phyloP scores from a whole-genome alignment of 1,284 basidiomycete species.

The Gymnopus androsaceus region DNA sequence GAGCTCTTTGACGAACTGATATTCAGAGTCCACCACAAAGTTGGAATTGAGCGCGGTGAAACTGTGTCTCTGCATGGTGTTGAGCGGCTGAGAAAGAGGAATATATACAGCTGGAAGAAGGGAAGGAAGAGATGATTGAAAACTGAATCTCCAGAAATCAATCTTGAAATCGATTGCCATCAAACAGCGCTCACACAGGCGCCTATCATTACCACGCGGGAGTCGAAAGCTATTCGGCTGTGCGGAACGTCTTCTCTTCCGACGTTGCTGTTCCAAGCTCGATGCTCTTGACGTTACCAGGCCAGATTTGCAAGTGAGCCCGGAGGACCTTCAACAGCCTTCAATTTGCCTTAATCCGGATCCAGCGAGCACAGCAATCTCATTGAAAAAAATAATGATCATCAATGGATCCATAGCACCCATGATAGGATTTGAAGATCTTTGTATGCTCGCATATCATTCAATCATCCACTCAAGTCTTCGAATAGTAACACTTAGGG shows the following conservation, averaged over 20 bases:
- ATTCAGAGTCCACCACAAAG: slow-evolving; percentile 89
- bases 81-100: slow-evolving; percentile 24
- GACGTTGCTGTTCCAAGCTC: too few species aligned
- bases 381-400: too few species aligned
- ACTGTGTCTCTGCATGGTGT: slow-evolving; percentile 68
- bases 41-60: slow-evolving; percentile 82
- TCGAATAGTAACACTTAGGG: too few species aligned
- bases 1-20: slow-evolving; percentile 93
- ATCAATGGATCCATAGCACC: too few species aligned
- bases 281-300: too few species aligned
- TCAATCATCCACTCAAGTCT: too few species aligned
- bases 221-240: background rate
- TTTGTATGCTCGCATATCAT: too few species aligned
- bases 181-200: background rate
- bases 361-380: too few species aligned
- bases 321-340: too few species aligned
- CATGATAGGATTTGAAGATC: too few species aligned
- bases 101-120: slow-evolving; percentile 1
- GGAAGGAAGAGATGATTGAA: slow-evolving; percentile 13
- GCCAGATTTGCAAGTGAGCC: too few species aligned
- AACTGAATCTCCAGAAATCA: background rate
- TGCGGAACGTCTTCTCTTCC: background rate
- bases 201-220: background rate
- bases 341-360: too few species aligned
- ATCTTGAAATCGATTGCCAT: background rate